Evolutionary conservation across 495 filamentous ascomycete species (phyloP).

Genomic region (Penicillium fimorum): DNA sequence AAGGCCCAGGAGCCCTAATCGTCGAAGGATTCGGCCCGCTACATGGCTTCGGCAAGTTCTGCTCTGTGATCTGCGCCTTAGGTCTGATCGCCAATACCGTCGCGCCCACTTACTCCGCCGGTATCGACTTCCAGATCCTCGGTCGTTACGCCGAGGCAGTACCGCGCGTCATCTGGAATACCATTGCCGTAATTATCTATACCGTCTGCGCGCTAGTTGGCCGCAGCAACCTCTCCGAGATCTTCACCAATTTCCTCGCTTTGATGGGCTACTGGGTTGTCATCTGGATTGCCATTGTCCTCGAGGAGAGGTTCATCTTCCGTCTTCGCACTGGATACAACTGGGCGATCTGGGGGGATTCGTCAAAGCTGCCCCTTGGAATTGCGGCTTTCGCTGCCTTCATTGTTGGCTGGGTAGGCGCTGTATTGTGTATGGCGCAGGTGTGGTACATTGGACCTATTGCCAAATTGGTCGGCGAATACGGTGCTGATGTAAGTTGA

Average conservation of each 20-base stretch:
- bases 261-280: conserved; percentile 75
- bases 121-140: conserved; percentile 67
- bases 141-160: conserved; percentile 55
- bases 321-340: conserved; percentile 51
- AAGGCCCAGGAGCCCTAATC: conserved; percentile 54
- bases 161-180: conserved; percentile 64
- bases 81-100: conserved; percentile 72
- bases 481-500: conserved; percentile 57
- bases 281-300: conserved; percentile 61
- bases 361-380: conserved; percentile 58
- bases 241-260: conserved; percentile 71
- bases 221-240: conserved; percentile 56
- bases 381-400: conserved; percentile 62
- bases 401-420: conserved; percentile 67
- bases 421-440: conserved; percentile 69
- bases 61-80: conserved; percentile 66
- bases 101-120: conserved; percentile 65
- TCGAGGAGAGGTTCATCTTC: conserved; percentile 67
- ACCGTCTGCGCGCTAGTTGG: conserved; percentile 65
- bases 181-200: conserved; percentile 57
- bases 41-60: conserved; percentile 69
- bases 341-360: conserved; percentile 62
- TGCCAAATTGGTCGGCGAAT: conserved; percentile 53
- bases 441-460: conserved; percentile 67
- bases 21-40: conserved; percentile 63